phyloP scores from a whole-genome alignment of 2,329 filamentous ascomycete species.

The Pezicula rhizophila region DNA sequence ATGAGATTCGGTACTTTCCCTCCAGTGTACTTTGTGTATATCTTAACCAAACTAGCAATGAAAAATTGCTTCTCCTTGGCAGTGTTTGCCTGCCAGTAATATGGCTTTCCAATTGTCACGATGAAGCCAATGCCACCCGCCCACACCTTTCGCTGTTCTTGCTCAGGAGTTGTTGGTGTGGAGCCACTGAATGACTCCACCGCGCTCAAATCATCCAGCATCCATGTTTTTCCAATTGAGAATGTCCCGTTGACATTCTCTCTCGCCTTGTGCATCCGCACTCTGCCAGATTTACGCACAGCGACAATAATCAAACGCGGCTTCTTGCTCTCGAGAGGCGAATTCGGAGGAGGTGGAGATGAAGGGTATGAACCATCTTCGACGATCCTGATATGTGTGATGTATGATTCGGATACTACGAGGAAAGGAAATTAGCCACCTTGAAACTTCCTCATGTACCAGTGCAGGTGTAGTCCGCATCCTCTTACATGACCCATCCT shows the following conservation, averaged over 20 bases:
- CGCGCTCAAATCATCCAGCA: conserved; percentile 78
- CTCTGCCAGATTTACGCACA: conserved; percentile 84
- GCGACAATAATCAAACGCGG: conserved; percentile 86
- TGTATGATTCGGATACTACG: conserved; percentile 84
- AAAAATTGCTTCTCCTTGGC: conserved; percentile 99
- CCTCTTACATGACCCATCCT: conserved; percentile 69
- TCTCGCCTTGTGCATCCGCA: conserved; percentile 93
- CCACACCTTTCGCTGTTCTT: conserved; percentile 62
- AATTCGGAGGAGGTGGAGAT: conserved; percentile 73
- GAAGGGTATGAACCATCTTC: conserved; percentile 84
- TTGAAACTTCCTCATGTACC: conserved; percentile 1
- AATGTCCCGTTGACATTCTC: conserved; percentile 93
- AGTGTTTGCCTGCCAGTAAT: conserved; percentile 93
- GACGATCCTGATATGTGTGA: conserved; percentile 88
- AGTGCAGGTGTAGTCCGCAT: conserved; percentile 3
- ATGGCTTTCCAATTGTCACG: conserved; percentile 85
- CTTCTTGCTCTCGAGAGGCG: conserved; percentile 73
- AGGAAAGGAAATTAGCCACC: conserved; percentile 16
- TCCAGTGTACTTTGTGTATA: conserved; percentile 92
- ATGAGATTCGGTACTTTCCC: conserved; percentile 72
- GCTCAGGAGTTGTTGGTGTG: conserved; percentile 51
- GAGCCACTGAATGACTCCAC: conserved; percentile 76
- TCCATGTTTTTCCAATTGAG: conserved; percentile 98
- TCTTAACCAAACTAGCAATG: conserved; percentile 91
- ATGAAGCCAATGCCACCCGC: conserved; percentile 79